Evolutionary conservation across 1,284 basidiomycete genomes (phyloP), one percentile per base, ranked within the genome.

Genomic region (Cutaneotrichosporon sp.): DNA sequence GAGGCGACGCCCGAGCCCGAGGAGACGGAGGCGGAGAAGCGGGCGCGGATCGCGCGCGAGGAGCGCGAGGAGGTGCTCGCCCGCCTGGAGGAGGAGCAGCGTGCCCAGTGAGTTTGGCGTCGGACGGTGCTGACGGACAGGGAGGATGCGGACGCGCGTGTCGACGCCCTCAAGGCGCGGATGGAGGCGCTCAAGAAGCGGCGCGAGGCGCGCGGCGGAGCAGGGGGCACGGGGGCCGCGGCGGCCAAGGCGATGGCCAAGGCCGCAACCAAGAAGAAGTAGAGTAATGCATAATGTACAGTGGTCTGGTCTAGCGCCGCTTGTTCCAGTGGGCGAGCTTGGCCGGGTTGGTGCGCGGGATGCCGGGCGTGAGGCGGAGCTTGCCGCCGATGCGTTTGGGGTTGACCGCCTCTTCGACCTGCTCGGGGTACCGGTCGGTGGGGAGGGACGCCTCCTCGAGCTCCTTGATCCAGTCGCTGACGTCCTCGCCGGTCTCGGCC

Each of bases 11-110:
- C 69, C 33, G 77, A 74, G 56, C 68, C 70, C 31, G 72, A 76
- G 53, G 78, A 80, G 69, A 79, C 68, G 3, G 77, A 77, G 60
- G 72, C 63, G 43, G 78, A 78, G 61, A 66, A 62, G 46, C 63
- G 73, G 49, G 74, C 58, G 33, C 62, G 78, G 24, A 14, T 75
- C 47, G 72, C 69, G 25, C 59, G 73, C 22, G 79, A 81, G 61
- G 79, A 81, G 68, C 68, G 70, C 55, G 79, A 81, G 63, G 79
- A 80, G 68, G 78, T 81, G 24, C 72, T 81, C 58, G 66, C 62
- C 42, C 60, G 79, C 13, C 60, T 81, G 33, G 76, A 79, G 56
- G 79, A 79, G 56, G 79, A 81, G 66, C 71, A 76, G 63, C 63
- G 79, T 38, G 79, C 79, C 25, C 79, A 81, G 78, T 80, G 60